These are phyloP conservation scores for Metschnikowia gelsemii DNA, from an alignment of 805 yeast species.

Conservation along the genomic window DNA sequence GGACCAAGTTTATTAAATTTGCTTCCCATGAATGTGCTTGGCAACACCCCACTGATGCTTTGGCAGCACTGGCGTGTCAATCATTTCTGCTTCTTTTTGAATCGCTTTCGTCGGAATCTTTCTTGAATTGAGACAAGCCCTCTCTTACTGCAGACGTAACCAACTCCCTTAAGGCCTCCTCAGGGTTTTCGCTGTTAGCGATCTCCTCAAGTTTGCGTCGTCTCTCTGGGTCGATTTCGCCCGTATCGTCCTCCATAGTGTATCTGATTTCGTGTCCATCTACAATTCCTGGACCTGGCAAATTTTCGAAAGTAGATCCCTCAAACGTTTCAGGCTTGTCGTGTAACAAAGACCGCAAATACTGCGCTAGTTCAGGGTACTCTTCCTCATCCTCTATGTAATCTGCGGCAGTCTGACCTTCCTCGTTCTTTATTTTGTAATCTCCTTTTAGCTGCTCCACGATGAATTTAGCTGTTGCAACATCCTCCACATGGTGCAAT, in stretches of 20 bases:
- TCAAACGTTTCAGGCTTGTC: conserved; percentile 25
- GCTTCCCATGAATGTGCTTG: background rate
- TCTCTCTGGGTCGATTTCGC: conserved; percentile 51
- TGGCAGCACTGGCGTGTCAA: background rate
- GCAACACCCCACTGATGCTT: background rate
- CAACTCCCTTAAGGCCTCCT: conserved; percentile 68
- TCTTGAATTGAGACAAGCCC: conserved; percentile 40
- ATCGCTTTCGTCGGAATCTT: conserved; percentile 26
- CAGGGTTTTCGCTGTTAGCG: conserved; percentile 77
- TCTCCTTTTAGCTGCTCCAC: conserved; percentile 72
- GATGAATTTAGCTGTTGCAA: conserved; percentile 59
- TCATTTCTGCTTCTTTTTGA: conserved; percentile 33
- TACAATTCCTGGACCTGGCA: conserved; percentile 39
- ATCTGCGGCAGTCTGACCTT: conserved; percentile 71
- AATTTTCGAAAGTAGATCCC: conserved; percentile 20
- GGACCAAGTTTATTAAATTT: too few relatives aligned
- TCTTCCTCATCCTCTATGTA: conserved; percentile 84
- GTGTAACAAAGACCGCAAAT: conserved; percentile 48
- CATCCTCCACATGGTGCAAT: conserved; percentile 82
- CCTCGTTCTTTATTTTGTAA: conserved; percentile 59
- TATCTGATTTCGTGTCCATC: conserved; percentile 57
- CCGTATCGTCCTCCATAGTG: conserved; percentile 49
- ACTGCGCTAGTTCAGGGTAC: conserved; percentile 71
- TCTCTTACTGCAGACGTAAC: conserved; percentile 65
- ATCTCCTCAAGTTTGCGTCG: conserved; percentile 67